A percentile compares a stretch with the other conserved stretches of the same genome.
Conservation (phyloP, 306 rosid genomes). For the Prunus mume region DNA sequence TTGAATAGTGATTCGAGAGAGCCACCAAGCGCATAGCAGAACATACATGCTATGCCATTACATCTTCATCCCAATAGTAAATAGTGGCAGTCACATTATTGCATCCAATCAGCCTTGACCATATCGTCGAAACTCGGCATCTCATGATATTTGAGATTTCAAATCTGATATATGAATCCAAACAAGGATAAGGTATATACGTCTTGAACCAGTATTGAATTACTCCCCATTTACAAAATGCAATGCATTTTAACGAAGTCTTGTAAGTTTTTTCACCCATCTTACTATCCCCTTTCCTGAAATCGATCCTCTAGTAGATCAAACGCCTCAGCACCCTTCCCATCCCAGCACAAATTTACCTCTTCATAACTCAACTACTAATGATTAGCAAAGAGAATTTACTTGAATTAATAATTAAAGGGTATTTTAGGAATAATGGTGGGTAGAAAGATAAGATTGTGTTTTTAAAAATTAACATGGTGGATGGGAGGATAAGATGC, state of each 20-base stretch:
- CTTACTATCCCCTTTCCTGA: slow-evolving; percentile 52
- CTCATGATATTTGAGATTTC: not conserved
- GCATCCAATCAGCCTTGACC: not conserved
- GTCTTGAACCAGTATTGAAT: not conserved
- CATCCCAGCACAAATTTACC: slow-evolving; percentile 51
- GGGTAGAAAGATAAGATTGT: too few relatives aligned
- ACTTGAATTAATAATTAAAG: too few relatives aligned
- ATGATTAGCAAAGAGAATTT: too few relatives aligned
- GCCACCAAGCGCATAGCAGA: not conserved
- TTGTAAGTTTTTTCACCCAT: slow-evolving; percentile 54
- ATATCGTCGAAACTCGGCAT: not conserved
- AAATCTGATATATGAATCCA: not conserved
- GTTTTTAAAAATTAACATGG: too few relatives aligned
- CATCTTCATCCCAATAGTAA: not conserved
- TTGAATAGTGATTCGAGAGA: not conserved
- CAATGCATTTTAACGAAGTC: slow-evolving; percentile 54
- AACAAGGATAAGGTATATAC: slow-evolving; percentile 6
- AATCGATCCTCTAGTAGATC: slow-evolving; percentile 54
- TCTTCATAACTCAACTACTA: too few relatives aligned
- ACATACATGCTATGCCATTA: not conserved
- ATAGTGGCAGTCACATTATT: not conserved
- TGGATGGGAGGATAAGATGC: too few relatives aligned
- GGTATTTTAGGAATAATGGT: too few relatives aligned
- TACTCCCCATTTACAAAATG: slow-evolving; percentile 31
- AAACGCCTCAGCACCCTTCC: slow-evolving; percentile 58